A percentile compares a stretch with the other conserved stretches of the same genome.
These are phyloP conservation scores for Anthracocystis walkeri DNA, from an alignment of 1,284 basidiomycete species.

Conservation along the genomic window DNA sequence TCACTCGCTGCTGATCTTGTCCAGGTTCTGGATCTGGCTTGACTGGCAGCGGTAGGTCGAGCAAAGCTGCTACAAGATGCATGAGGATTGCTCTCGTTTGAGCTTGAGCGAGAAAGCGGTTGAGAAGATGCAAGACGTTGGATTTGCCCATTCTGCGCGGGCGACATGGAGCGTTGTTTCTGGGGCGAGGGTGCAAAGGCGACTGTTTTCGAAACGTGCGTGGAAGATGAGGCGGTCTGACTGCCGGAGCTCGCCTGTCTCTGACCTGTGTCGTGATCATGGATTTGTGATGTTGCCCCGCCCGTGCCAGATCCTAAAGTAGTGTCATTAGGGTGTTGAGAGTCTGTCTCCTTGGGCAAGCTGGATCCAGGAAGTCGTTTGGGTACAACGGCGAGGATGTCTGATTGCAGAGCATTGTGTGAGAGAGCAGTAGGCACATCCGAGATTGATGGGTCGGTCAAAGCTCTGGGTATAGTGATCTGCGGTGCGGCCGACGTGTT, in stretches of 20 bases:
- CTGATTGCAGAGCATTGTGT: slow-evolving; percentile 1
- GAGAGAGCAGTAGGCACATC: neutral
- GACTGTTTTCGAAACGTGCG: slow-evolving; percentile 42
- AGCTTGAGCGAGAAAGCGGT: slow-evolving; percentile 23
- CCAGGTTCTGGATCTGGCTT: slow-evolving; percentile 42
- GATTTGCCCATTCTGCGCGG: slow-evolving; percentile 5
- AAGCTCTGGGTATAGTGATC: slow-evolving; percentile 14
- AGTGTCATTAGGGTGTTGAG: neutral
- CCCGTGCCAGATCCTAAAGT: neutral
- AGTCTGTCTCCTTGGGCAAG: slow-evolving; percentile 9
- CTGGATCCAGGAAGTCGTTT: slow-evolving; percentile 38
- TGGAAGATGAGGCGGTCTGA: slow-evolving; percentile 12
- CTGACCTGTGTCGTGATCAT: neutral
- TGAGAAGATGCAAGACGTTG: slow-evolving; percentile 10
- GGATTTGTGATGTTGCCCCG: neutral
- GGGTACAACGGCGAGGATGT: slow-evolving; percentile 14
- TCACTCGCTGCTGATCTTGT: slow-evolving; percentile 36
- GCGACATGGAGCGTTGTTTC: slow-evolving; percentile 43
- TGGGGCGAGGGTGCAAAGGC: slow-evolving; percentile 65
- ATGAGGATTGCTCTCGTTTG: slow-evolving; percentile 11
- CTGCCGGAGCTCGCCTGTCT: slow-evolving; percentile 22
- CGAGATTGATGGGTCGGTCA: slow-evolving; percentile 7
- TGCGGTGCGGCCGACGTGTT: slow-evolving; percentile 3
- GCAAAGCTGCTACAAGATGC: slow-evolving; percentile 38
- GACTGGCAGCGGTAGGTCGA: slow-evolving; percentile 53